Conservation (phyloP, 371 early-diverging fungal species). For the Mortierella polycephala region DNA sequence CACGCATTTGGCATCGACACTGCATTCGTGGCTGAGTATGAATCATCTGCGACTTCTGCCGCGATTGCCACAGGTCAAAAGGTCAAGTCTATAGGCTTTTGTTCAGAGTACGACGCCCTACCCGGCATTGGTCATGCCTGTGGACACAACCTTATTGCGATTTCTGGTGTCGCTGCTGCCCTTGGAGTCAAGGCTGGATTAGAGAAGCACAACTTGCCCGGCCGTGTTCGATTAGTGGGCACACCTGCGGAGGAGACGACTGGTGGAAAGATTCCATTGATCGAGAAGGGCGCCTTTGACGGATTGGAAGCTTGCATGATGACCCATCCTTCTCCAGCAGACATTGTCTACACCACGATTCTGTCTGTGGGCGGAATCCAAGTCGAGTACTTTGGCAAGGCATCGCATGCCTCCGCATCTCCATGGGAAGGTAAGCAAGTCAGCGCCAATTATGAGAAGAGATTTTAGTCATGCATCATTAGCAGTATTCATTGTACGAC, state of each 20-base stretch:
- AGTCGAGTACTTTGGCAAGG: constrained; percentile 74
- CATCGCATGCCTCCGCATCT: constrained; percentile 61
- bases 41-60: constrained; percentile 41
- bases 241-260: constrained; percentile 84
- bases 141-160: constrained; percentile 74
- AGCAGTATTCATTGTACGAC: no score
- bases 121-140: constrained; percentile 66
- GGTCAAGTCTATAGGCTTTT: constrained; percentile 57
- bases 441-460: no score
- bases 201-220: constrained; percentile 61
- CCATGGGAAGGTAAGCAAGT: constrained; percentile 55
- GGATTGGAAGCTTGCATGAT: constrained; percentile 78
- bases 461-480: neutral
- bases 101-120: constrained; percentile 75
- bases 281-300: constrained; percentile 69
- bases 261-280: constrained; percentile 78
- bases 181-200: constrained; percentile 64
- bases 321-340: constrained; percentile 73
- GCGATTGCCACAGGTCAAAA: constrained; percentile 25
- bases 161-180: constrained; percentile 76
- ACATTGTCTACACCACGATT: constrained; percentile 29
- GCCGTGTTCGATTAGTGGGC: constrained; percentile 76
- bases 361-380: constrained; percentile 58
- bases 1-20: constrained; percentile 68
- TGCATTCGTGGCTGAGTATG: constrained; percentile 73